Percentiles rank a stretch among this genome's conserved stretches.
phyloP scores from a whole-genome alignment of 108 stramenopile species.

The Pinguiococcus pyrenoidosus region DNA sequence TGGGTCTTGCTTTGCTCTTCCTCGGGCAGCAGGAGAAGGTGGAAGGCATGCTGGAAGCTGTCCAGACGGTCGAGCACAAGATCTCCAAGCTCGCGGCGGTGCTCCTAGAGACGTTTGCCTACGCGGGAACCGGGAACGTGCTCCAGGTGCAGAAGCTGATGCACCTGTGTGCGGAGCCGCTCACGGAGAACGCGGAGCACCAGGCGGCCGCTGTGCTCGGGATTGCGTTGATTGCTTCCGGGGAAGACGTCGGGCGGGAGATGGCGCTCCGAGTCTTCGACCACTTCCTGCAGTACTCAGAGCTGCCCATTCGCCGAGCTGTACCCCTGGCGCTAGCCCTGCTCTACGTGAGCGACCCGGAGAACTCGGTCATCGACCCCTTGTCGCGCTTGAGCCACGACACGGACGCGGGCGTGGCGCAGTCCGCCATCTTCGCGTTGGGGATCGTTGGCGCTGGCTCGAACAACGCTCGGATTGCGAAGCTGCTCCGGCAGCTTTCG shows the following conservation, averaged over 20 bases:
- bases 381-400: conserved; percentile 93
- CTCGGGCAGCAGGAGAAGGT: conserved; percentile 87
- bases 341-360: conserved; percentile 83
- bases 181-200: conserved; percentile 79
- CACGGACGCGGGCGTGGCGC: conserved; percentile 79
- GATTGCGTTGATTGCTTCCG: conserved; percentile 88
- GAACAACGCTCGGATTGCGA: conserved; percentile 95
- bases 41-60: conserved; percentile 87
- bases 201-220: conserved; percentile 66
- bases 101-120: conserved; percentile 82
- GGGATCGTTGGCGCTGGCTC: conserved; percentile 94
- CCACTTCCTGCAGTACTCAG: conserved; percentile 97
- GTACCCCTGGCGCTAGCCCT: conserved; percentile 89
- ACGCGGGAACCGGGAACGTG: conserved; percentile 96
- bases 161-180: conserved; percentile 91
- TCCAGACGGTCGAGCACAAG: conserved; percentile 87
- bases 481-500: conserved; percentile 73
- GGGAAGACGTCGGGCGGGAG: conserved; percentile 91
- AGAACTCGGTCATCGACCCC: conserved; percentile 90
- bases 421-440: conserved; percentile 81
- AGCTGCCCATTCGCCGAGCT: conserved; percentile 87
- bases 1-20: conserved; percentile 91
- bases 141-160: conserved; percentile 93
- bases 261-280: conserved; percentile 94
- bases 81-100: conserved; percentile 78